Evolutionary conservation across 768 basidiomycete genomes (phyloP).

Genomic region (Mycena epipterygia): DNA sequence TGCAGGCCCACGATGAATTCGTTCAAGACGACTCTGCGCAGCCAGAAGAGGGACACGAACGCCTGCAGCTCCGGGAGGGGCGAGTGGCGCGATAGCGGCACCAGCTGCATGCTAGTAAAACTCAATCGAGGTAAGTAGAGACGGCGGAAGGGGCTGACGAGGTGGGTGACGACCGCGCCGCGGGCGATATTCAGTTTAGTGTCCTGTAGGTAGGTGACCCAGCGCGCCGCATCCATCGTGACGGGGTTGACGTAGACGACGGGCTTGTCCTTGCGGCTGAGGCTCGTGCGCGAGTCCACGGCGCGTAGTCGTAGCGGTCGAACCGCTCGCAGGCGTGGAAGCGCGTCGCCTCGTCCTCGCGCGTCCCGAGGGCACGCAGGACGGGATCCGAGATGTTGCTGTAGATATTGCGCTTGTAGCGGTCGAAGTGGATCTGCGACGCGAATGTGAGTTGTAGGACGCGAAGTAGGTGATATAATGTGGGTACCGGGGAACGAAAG

Average conservation of each 20-base stretch:
- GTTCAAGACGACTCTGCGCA: slow-evolving; percentile 83
- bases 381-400: slow-evolving; percentile 70
- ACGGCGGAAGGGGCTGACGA: background rate
- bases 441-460: too few relatives aligned
- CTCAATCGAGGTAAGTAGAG: slow-evolving; percentile 6
- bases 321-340: slow-evolving; percentile 97
- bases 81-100: slow-evolving; percentile 90
- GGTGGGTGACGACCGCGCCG: too few relatives aligned
- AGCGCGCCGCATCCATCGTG: too few relatives aligned
- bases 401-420: slow-evolving; percentile 86
- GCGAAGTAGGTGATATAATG: background rate
- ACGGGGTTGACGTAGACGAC: too few relatives aligned
- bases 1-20: slow-evolving; percentile 67
- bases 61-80: slow-evolving; percentile 86
- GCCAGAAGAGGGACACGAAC: slow-evolving; percentile 88
- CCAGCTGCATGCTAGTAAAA: slow-evolving; percentile 62
- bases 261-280: too few relatives aligned
- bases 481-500: slow-evolving; percentile 58
- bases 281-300: slow-evolving; percentile 40
- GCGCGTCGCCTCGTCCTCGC: slow-evolving; percentile 72
- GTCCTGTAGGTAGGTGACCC: too few relatives aligned
- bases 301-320: slow-evolving; percentile 73
- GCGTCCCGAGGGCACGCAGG: slow-evolving; percentile 70
- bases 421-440: slow-evolving; percentile 89
- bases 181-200: too few relatives aligned